Evolutionary conservation across 306 rosid species (phyloP), one percentile per base, ranked within the genome.

Genomic region (Trifolium pratense): DNA sequence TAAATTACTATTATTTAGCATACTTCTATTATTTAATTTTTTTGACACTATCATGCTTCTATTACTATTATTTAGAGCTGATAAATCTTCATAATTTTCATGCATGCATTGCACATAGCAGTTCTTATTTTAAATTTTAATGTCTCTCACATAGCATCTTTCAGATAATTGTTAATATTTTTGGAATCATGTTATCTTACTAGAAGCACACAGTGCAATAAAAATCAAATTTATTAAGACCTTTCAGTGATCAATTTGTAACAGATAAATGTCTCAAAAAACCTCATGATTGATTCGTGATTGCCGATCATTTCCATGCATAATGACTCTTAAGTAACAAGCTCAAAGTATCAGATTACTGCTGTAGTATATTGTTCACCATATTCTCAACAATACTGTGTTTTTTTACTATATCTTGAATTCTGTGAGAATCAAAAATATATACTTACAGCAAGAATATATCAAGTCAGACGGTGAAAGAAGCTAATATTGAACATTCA

Each of bases 241-340:
- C 17, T 75, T 55, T 29, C 46, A 55, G 10, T 23, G 63, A 57
- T 57, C 63, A 57, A 25, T 26, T 17, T 67, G 11, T 32, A 48
- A 18, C 37, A 16, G 34, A 64, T 40, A 14, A 13, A 60, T 52
- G 58, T 18, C 58, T 17, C 58, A 52, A 5, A 52, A 18, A 52
- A 52, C 14, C 14, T 18, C 26, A 52, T 52, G 58, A 18, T 3
- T 52, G 58, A 17, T 51, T 16, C 3, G 3, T 52, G 5, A 17
- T 52, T 18, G 5, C 13, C 12, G 25, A 17, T 51, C 25, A 16
- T 17, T 48, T 5, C 20, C 9, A 14, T 6, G 20, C 53, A 46
- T 46, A 46, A 46, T 5, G 53, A n/a, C 1, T 46, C 9, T 45
- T 0, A 46, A 46, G 53, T n/a, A 46, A 46, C 53, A 5, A n/a